A percentile compares a stretch with the other conserved stretches of the same genome.
Conservation (phyloP, 768 basidiomycete genomes). For the Mycena polygramma region DNA sequence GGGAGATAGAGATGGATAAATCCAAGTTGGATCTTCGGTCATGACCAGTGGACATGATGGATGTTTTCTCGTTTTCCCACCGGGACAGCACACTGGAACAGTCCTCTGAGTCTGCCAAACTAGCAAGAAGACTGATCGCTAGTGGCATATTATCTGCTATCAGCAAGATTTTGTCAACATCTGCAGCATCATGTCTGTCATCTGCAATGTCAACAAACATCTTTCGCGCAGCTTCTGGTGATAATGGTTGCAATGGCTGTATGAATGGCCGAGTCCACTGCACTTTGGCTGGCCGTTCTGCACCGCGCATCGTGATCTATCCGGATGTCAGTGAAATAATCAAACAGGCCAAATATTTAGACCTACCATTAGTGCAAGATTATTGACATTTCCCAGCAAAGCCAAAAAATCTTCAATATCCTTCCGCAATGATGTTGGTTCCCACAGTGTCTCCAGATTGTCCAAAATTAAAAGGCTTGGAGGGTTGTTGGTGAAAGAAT, state of each 20-base stretch:
- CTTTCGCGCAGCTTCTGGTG: neutral
- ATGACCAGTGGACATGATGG: no score
- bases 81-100: no score
- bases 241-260: neutral
- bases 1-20: no score
- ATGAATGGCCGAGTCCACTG: neutral
- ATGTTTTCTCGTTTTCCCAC: no score
- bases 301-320: conserved; percentile 9
- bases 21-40: no score
- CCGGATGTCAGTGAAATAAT: no score
- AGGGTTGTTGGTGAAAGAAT: neutral
- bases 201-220: neutral
- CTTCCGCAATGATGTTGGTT: neutral
- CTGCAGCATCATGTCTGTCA: neutral
- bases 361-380: conserved; percentile 2
- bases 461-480: neutral
- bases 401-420: neutral
- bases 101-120: no score
- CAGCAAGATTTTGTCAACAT: no score
- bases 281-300: conserved; percentile 6
- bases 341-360: neutral
- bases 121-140: neutral
- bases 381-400: neutral
- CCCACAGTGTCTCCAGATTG: neutral
- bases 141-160: neutral